These are phyloP conservation scores for Fusarium multiceps DNA, from an alignment of 2,329 filamentous ascomycete species.

Conservation along the genomic window DNA sequence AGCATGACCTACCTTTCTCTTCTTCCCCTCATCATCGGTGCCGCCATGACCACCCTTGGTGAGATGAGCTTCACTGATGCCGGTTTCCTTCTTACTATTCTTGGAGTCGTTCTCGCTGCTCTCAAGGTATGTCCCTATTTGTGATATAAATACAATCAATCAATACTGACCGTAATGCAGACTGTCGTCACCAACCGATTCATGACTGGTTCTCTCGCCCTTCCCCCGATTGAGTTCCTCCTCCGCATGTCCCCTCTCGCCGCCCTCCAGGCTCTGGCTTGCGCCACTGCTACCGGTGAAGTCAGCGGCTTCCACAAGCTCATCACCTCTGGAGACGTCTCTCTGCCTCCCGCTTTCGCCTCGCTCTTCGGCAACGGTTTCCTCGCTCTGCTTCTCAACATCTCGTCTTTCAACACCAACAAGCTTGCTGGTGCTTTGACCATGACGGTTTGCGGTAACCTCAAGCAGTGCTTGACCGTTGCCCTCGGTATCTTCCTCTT, in stretches of 20 bases:
- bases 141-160: too few species aligned
- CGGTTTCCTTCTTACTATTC: slow-evolving; percentile 65
- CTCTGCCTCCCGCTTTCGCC: slow-evolving; percentile 53
- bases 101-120: slow-evolving; percentile 65
- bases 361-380: slow-evolving; percentile 63
- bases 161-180: slow-evolving; percentile 45
- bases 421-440: slow-evolving; percentile 67
- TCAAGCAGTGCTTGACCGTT: slow-evolving; percentile 69
- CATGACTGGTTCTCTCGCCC: slow-evolving; percentile 69
- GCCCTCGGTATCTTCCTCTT: slow-evolving; percentile 65
- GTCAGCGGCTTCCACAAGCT: slow-evolving; percentile 55
- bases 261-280: slow-evolving; percentile 64
- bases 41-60: slow-evolving; percentile 69
- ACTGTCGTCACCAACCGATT: slow-evolving; percentile 73
- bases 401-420: slow-evolving; percentile 68
- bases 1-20: slow-evolving; percentile 68
- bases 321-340: slow-evolving; percentile 51
- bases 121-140: slow-evolving; percentile 58
- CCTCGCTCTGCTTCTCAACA: slow-evolving; percentile 66
- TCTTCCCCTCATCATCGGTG: slow-evolving; percentile 69
- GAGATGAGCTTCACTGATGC: slow-evolving; percentile 71
- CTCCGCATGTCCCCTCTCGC: slow-evolving; percentile 72
- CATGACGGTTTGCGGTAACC: slow-evolving; percentile 69
- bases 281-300: slow-evolving; percentile 65
- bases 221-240: slow-evolving; percentile 70